Base-by-base conservation (phyloP, 1,139 yeast species). In the Hemisphaericaspora lyxosophila region DNA sequence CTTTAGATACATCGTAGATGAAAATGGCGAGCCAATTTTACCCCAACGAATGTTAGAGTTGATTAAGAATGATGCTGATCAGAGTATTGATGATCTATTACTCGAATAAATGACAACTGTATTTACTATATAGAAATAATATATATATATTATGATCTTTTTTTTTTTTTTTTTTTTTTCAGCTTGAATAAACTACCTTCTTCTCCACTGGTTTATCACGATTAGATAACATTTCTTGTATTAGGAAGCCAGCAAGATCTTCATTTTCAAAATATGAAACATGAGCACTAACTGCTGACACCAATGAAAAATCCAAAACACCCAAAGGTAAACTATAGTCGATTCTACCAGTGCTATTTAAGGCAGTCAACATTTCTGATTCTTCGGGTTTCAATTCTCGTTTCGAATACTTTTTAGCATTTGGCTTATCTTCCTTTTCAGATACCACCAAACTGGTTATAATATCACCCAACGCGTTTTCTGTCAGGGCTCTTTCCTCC, bases 21-120 rank as follows among this genome's bases (percentile, higher is more conserved):
- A 63, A 3, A 53, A 74, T 2, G 80, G 79, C 3, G 73, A 74
- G 45, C 97, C 97, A 1, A 85, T 92, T 15, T 70, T 92, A 55
- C 98, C 98, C 1, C 75, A 76, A 45, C 97, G 97, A 0, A 90
- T 92, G 97, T 69, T 87, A 46, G 82, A 84, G 31, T 74, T 90
- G 58, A 90, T 92, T 53, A 82, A 84, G 54, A 76, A 77, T 50
- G 98, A 92, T 55, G 82, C 95, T 2, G 87, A 83, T 46, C 87
- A 85, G 59, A 76, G 80, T 33, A 70, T 86, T 31, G 94, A 85
- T 46, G 84, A 78, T 49, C 71, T 78, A 50, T 64, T 76, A 46
- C 45, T 67, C 9, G 56, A 53, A 38, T 51, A 48, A 40, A 13
- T 13, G n/a, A n/a, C n/a, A n/a, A n/a, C n/a, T n/a, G n/a, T n/a